Evolutionary conservation across 1,139 yeast genomes (phyloP), one percentile per base, ranked within the genome.

Genomic region (Saccharomyces hybrid): DNA sequence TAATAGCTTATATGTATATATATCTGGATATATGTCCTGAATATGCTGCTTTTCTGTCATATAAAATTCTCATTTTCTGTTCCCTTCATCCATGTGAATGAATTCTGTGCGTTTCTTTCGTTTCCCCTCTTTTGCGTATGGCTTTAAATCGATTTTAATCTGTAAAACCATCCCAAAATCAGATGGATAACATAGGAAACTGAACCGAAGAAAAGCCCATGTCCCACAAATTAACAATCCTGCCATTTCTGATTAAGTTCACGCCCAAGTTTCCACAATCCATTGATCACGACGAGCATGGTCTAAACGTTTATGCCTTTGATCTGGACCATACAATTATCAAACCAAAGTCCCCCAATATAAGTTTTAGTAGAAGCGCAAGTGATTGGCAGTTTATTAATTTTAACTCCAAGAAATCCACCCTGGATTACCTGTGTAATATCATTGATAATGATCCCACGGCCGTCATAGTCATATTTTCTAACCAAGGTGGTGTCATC

Each of bases 401-500:
- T 16, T 63, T 56, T 46, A 48, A 55, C n/a, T 50, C 56, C 4
- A 60, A 52, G 1, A 54, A 29, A 11, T 48, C 52, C 3, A 56
- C 65, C 0, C n/a, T 64, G 7, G 59, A 60, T 26, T 56, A 32
- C 26, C 54, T 67, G 7, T 25, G 59, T 5, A 5, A 73, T 63
- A 51, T 65, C 81, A 26, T 59, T 62, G 13, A 55, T 64, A 25
- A 63, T 2, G 59, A 64, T 0, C 52, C 65, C 0, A 48, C 53
- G 2, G 61, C 65, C 0, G 66, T 69, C 2, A 67, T 89, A 4
- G 93, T 84, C 13, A 78, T 93, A 1, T 88, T 93, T 66, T 82
- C 97, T 2, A 93, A 93, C 65, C 99, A 93, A 66, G 96, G 91
- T n/a, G 70, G 73, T 28, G 71, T 69, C 1, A 61, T 66, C 1